Conservation (phyloP, 2,329 filamentous ascomycete genomes). For the Ophiostoma australiae region DNA sequence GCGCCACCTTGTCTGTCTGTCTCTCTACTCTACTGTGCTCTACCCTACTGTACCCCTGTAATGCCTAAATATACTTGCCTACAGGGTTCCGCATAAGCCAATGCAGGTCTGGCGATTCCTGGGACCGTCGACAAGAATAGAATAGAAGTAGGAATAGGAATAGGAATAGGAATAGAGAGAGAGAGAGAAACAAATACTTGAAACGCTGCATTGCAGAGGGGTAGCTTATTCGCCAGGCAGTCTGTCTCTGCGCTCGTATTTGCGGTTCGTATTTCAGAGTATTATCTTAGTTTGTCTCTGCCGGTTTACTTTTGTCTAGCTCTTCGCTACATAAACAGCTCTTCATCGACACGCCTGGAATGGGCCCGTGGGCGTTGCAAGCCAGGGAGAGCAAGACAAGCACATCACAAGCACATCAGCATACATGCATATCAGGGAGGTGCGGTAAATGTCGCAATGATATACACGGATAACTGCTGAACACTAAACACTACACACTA, state of each 20-base stretch:
- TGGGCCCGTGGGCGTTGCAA: background rate
- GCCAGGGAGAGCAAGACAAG: conserved; percentile 1
- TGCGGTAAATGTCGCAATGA: no score
- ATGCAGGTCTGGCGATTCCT: conserved; percentile 13
- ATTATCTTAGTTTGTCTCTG: background rate
- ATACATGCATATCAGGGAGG: background rate
- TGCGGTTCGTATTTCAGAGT: no score
- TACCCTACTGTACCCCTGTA: background rate
- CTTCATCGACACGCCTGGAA: background rate
- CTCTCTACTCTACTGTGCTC: background rate
- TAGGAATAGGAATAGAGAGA: background rate
- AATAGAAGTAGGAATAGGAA: background rate
- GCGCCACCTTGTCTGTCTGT: background rate
- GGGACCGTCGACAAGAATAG: conserved; percentile 13
- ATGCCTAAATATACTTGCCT: background rate
- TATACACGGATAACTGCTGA: no score
- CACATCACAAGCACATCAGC: background rate
- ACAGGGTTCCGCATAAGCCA: conserved; percentile 11
- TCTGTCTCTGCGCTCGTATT: no score
- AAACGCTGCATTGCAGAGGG: no score
- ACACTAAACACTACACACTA: no score
- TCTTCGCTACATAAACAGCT: no score
- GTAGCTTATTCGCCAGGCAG: no score
- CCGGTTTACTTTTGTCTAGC: background rate
- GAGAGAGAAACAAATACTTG: background rate